Evolutionary conservation across 345 rosid genomes (phyloP).

Genomic region (Ailanthus altissimus): DNA sequence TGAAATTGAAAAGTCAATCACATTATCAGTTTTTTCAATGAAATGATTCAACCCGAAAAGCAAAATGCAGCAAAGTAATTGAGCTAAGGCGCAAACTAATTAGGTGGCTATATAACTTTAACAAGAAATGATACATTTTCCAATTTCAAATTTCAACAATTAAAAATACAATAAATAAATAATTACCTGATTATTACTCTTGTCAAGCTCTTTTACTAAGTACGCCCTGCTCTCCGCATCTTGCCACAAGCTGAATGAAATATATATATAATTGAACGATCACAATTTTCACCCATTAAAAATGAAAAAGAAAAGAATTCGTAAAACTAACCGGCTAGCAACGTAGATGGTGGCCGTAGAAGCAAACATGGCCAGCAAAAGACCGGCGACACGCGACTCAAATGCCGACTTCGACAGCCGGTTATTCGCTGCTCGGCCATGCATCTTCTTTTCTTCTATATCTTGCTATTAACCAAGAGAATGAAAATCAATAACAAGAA

Average conservation of each 20-base stretch:
- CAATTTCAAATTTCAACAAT: background rate
- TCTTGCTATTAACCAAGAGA: no score
- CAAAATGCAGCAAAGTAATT: background rate
- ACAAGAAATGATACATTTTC: background rate
- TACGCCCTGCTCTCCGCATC: conserved; percentile 46
- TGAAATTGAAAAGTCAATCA: conserved; percentile 24
- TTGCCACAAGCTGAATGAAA: conserved; percentile 38
- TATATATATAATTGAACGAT: background rate
- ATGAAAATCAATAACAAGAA: background rate
- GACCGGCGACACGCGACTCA: conserved; percentile 29
- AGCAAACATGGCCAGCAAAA: conserved; percentile 41
- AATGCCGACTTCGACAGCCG: conserved; percentile 30
- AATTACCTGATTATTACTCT: conserved; percentile 40
- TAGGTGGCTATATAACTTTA: background rate
- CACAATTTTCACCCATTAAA: background rate
- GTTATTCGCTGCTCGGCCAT: conserved; percentile 38
- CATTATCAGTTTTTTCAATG: background rate
- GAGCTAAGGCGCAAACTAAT: background rate
- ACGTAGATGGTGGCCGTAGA: conserved; percentile 44
- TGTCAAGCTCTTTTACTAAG: conserved; percentile 43
- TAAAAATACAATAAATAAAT: background rate
- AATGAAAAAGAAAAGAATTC: background rate
- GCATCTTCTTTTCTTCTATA: conserved; percentile 26
- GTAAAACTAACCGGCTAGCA: conserved; percentile 41
- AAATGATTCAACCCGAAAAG: background rate